These are phyloP conservation scores for Cladophialophora yegresii DNA, from an alignment of 2,329 filamentous ascomycete species.

Conservation along the genomic window DNA sequence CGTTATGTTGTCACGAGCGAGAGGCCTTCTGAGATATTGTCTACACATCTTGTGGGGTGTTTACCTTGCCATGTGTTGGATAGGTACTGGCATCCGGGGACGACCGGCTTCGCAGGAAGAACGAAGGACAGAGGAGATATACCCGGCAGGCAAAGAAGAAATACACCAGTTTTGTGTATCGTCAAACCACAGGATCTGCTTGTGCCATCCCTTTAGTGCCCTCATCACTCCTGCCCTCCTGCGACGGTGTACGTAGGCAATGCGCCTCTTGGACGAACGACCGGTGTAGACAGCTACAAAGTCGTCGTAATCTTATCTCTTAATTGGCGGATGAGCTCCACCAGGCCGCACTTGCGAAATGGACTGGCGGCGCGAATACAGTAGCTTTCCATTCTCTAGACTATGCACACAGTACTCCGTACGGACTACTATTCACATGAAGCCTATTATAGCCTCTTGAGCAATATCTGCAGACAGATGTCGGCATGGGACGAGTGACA, in stretches of 20 bases:
- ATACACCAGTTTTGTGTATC: neutral
- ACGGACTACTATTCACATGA: neutral
- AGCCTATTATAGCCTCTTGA: neutral
- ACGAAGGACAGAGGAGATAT: neutral
- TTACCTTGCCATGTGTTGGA: neutral
- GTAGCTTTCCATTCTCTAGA: too few relatives aligned
- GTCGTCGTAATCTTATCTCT: constrained; percentile 9
- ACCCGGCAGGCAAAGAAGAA: neutral
- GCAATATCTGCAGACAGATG: neutral
- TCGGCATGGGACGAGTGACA: neutral
- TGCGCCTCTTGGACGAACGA: neutral
- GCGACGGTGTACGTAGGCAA: neutral
- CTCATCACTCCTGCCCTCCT: neutral
- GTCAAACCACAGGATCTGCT: neutral
- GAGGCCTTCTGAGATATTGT: constrained; percentile 1
- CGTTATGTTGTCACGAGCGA: constrained; percentile 1
- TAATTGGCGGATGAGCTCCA: neutral
- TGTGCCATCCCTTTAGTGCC: neutral
- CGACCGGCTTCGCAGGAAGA: neutral
- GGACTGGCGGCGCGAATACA: too few relatives aligned
- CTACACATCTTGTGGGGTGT: neutral
- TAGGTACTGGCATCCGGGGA: neutral
- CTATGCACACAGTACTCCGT: too few relatives aligned
- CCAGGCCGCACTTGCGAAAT: neutral
- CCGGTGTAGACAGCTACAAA: neutral